Evolutionary conservation across 805 yeast species (phyloP).

Genomic region (Scheffersomyces lignosus): DNA sequence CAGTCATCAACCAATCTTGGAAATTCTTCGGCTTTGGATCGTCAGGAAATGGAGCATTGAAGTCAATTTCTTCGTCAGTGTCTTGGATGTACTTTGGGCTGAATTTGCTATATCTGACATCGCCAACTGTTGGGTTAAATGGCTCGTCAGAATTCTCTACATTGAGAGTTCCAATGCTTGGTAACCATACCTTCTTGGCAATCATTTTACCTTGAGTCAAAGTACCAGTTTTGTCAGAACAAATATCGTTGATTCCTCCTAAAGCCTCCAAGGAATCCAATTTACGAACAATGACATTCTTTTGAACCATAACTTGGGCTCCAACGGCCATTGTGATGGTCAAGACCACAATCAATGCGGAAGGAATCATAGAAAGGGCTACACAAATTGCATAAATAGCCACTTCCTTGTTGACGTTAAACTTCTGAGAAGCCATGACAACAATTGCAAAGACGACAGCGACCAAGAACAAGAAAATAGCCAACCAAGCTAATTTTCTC

Average conservation of each 20-base stretch:
- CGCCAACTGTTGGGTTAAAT: constrained; percentile 63
- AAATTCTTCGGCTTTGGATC: constrained; percentile 27
- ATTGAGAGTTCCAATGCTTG: constrained; percentile 56
- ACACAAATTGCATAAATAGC: constrained; percentile 90
- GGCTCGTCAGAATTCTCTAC: constrained; percentile 60
- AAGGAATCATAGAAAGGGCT: constrained; percentile 79
- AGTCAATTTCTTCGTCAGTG: constrained; percentile 38
- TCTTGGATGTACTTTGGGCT: constrained; percentile 38
- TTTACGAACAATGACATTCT: constrained; percentile 73
- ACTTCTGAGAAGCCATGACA: constrained; percentile 81
- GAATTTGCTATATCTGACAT: constrained; percentile 32
- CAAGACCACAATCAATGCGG: constrained; percentile 74
- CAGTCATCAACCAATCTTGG: constrained; percentile 57
- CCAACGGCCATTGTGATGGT: constrained; percentile 88
- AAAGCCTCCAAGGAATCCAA: constrained; percentile 76
- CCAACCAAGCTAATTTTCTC: constrained; percentile 71
- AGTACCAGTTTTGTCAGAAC: constrained; percentile 84
- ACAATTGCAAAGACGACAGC: constrained; percentile 87
- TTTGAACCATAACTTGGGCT: constrained; percentile 67
- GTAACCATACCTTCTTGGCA: constrained; percentile 68
- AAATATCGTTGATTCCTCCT: constrained; percentile 76
- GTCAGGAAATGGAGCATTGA: constrained; percentile 10
- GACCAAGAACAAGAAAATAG: constrained; percentile 65
- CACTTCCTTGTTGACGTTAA: constrained; percentile 73
- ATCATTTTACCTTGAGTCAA: constrained; percentile 80